These are phyloP conservation scores for Trametes cingulata DNA, from an alignment of 768 basidiomycete genomes.

Conservation along the genomic window DNA sequence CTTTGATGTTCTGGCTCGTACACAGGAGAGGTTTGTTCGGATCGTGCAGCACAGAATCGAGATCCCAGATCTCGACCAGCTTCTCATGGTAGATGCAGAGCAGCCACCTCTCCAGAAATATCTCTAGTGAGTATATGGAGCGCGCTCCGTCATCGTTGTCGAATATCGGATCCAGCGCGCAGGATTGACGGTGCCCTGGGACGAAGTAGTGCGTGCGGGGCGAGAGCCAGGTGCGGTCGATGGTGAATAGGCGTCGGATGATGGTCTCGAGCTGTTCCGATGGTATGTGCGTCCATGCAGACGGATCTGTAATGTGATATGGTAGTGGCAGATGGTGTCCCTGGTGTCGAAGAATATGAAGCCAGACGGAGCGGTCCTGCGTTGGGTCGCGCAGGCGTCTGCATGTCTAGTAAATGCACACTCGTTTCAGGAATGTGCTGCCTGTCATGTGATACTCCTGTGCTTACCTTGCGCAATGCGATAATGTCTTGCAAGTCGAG, in stretches of 20 bases:
- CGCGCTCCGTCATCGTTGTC: conserved; percentile 14
- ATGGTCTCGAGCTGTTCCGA: conserved; percentile 7
- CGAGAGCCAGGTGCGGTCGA: conserved; percentile 20
- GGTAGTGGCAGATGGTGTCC: conserved; percentile 18
- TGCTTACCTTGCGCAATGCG: conserved; percentile 23
- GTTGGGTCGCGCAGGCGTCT: conserved; percentile 12
- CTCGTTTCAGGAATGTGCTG: too few relatives aligned
- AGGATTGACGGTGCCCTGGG: conserved; percentile 9
- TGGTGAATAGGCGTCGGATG: background rate
- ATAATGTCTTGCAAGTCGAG: conserved; percentile 23
- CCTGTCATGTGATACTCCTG: background rate
- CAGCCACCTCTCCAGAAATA: conserved; percentile 51
- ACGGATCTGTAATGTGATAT: background rate
- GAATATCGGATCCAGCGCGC: conserved; percentile 5
- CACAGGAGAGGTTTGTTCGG: conserved; percentile 8
- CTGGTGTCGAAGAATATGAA: conserved; percentile 16
- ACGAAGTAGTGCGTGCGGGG: conserved; percentile 13
- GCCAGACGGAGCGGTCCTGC: conserved; percentile 26
- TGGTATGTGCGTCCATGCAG: conserved; percentile 1
- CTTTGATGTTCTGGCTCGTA: conserved; percentile 9
- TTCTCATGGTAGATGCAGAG: conserved; percentile 46
- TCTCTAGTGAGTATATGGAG: conserved; percentile 39
- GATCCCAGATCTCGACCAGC: conserved; percentile 45
- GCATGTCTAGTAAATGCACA: conserved; percentile 1
- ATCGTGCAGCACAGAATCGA: conserved; percentile 10